Conservation (phyloP, 2,329 filamentous ascomycete genomes). For the Fusarium temperatum region DNA sequence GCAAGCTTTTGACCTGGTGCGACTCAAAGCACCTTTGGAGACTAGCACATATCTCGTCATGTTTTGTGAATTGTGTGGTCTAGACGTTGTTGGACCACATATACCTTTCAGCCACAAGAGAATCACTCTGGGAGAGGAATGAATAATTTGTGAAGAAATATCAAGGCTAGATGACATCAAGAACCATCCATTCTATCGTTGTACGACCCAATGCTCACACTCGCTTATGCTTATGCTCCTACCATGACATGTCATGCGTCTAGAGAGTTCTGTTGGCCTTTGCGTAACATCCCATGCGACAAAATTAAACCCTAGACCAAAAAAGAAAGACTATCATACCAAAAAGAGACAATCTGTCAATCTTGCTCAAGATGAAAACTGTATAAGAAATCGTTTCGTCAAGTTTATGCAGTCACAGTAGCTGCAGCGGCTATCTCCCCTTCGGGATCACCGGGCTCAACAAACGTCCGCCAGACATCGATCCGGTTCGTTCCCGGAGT, state of each 20-base stretch:
- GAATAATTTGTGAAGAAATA: constrained; percentile 2
- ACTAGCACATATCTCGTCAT: too few species aligned
- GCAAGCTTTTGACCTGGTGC: not conserved
- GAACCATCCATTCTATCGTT: not conserved
- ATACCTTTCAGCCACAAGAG: not conserved
- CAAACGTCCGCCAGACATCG: constrained; percentile 58
- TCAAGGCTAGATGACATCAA: constrained; percentile 13
- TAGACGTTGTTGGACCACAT: not conserved
- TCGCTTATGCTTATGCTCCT: constrained; percentile 13
- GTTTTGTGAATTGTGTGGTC: fast-evolving
- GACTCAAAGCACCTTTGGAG: not conserved
- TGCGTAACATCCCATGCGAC: constrained; percentile 11
- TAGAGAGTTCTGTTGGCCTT: constrained; percentile 34
- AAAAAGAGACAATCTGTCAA: constrained; percentile 5
- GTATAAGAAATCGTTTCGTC: not conserved
- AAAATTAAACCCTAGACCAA: not conserved
- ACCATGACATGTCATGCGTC: constrained; percentile 15
- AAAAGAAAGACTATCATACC: constrained; percentile 20
- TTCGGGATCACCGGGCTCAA: constrained; percentile 55
- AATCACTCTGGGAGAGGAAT: not conserved
- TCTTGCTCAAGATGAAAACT: constrained; percentile 7
- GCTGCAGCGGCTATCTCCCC: constrained; percentile 40
- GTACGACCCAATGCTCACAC: constrained; percentile 1
- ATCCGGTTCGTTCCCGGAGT: constrained; percentile 59
- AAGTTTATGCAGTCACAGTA: constrained; percentile 1